Evolutionary conservation across 176 grass and related monocot species (phyloP).

Genomic region (Phyllostachys edulis): DNA sequence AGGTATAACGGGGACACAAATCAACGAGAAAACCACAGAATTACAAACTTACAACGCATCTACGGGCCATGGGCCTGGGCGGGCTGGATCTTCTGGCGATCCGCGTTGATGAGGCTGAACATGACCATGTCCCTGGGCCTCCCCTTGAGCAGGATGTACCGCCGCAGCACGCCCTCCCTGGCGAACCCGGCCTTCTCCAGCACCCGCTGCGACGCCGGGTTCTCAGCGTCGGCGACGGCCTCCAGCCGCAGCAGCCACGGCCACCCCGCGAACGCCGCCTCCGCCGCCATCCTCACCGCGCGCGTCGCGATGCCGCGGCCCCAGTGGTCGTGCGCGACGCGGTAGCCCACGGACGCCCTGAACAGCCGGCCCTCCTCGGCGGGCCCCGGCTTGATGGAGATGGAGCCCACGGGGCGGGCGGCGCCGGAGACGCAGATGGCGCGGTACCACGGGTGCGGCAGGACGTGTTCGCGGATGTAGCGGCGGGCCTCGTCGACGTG

Average conservation of each 20-base stretch:
- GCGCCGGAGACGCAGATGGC: conserved; percentile 50
- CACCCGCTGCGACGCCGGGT: conserved; percentile 73
- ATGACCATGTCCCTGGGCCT: conserved; percentile 66
- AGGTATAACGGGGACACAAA: no score
- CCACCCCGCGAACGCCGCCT: conserved; percentile 43
- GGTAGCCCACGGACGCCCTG: conserved; percentile 72
- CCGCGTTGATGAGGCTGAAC: conserved; percentile 50
- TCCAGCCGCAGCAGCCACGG: conserved; percentile 55
- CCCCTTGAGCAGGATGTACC: conserved; percentile 53
- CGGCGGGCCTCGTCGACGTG: conserved; percentile 43
- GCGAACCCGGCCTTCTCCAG: conserved; percentile 87
- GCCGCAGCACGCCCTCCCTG: conserved; percentile 53
- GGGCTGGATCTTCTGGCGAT: not conserved
- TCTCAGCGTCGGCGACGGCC: conserved; percentile 67
- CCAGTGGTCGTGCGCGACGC: conserved; percentile 57
- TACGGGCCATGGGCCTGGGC: not conserved
- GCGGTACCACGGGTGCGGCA: conserved; percentile 77
- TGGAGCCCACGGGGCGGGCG: conserved; percentile 47
- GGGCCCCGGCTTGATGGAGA: conserved; percentile 45
- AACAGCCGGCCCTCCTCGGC: not conserved
- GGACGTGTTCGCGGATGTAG: conserved; percentile 62
- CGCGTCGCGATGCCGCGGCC: conserved; percentile 53
- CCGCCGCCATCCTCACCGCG: conserved; percentile 31
- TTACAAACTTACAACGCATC: no score
- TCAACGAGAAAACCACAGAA: no score